Percentiles rank a stretch among this genome's conserved stretches.
These are phyloP conservation scores for Filobasidium wieringae DNA, from an alignment of 768 basidiomycete genomes.

Conservation along the genomic window DNA sequence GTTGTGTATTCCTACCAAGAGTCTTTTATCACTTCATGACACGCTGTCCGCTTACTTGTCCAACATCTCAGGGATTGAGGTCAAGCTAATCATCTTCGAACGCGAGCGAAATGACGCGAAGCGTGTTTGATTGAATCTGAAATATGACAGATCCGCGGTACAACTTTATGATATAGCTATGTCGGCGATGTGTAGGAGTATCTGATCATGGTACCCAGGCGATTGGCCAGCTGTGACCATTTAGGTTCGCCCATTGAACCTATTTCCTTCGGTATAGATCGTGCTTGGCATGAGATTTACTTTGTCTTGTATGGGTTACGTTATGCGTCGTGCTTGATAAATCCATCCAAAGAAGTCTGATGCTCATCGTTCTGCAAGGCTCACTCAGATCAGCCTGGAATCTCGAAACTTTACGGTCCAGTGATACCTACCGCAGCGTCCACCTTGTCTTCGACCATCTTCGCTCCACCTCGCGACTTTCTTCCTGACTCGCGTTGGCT, in stretches of 20 bases:
- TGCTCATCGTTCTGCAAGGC: background rate
- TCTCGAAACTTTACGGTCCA: background rate
- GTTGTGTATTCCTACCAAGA: too few relatives aligned
- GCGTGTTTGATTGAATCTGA: too few relatives aligned
- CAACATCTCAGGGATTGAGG: too few relatives aligned
- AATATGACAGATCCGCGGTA: too few relatives aligned
- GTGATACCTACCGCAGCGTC: background rate
- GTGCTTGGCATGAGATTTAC: too few relatives aligned
- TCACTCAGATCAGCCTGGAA: background rate
- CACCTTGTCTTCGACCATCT: background rate
- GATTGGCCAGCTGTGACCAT: background rate
- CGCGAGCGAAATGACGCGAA: background rate
- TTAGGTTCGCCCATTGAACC: too few relatives aligned
- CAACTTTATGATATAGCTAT: too few relatives aligned
- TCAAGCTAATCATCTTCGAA: background rate
- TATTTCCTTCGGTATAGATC: too few relatives aligned
- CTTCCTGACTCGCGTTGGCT: background rate
- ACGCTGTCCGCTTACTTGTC: too few relatives aligned
- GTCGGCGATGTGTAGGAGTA: background rate
- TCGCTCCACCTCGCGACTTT: background rate
- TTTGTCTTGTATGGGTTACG: too few relatives aligned
- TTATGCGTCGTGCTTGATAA: constrained; percentile 3
- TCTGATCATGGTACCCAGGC: background rate
- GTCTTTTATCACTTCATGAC: too few relatives aligned
- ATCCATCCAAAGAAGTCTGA: constrained; percentile 5